These are phyloP conservation scores for Pontederia crassipes DNA, from an alignment of 176 grass and related monocot species.

Conservation along the genomic window DNA sequence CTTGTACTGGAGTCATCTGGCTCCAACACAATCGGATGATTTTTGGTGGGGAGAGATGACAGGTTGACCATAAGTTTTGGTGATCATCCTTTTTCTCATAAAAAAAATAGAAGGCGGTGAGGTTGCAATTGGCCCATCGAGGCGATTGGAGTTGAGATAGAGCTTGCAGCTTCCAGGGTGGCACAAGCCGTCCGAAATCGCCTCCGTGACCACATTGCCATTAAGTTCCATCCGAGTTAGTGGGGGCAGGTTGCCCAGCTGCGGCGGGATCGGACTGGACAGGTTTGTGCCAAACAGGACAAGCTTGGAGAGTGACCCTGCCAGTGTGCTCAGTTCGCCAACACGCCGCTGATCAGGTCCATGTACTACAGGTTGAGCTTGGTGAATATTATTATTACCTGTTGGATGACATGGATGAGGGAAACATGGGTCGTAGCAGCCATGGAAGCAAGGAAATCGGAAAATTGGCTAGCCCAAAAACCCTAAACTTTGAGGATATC, in stretches of 20 bases:
- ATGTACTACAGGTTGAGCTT: constrained; percentile 45
- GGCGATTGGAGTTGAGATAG: constrained; percentile 51
- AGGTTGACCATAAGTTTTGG: too few species aligned
- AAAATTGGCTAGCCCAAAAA: too few species aligned
- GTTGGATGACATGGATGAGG: too few species aligned
- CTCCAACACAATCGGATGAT: too few species aligned
- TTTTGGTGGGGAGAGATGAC: too few species aligned
- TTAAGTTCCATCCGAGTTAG: constrained; percentile 56
- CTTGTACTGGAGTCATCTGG: too few species aligned
- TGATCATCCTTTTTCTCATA: too few species aligned
- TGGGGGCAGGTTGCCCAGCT: constrained; percentile 34
- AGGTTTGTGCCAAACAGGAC: constrained; percentile 63
- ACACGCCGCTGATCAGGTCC: constrained; percentile 42
- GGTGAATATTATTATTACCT: too few species aligned
- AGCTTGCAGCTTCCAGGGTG: constrained; percentile 47
- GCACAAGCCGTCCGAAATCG: constrained; percentile 44
- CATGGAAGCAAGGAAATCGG: too few species aligned
- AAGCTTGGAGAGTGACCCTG: constrained; percentile 37
- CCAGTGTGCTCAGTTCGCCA: constrained; percentile 31
- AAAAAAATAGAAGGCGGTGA: background rate
- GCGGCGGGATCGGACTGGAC: constrained; percentile 42
- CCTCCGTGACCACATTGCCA: constrained; percentile 52
- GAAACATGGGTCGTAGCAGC: too few species aligned
- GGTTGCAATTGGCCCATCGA: constrained; percentile 52
- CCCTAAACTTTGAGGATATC: too few species aligned